Conservation (phyloP, 1,139 yeast species). For the Candida tropicalis region DNA sequence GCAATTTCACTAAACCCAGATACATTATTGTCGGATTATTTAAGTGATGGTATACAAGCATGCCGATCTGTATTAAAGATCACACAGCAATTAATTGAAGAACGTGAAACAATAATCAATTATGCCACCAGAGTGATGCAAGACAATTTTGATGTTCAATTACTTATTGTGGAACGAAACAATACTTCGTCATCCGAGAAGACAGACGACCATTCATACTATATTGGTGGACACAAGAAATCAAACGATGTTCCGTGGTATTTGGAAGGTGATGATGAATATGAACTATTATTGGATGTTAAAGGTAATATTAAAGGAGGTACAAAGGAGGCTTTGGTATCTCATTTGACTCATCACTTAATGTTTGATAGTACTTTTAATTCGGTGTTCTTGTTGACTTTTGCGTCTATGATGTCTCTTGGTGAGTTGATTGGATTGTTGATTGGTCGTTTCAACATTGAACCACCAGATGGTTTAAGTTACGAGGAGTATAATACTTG, state of each 20-base stretch:
- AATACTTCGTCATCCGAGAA: slow-evolving; percentile 50
- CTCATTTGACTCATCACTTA: slow-evolving; percentile 82
- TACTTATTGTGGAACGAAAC: slow-evolving; percentile 62
- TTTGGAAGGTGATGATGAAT: slow-evolving; percentile 76
- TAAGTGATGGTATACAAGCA: slow-evolving; percentile 48
- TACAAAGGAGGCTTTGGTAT: slow-evolving; percentile 75
- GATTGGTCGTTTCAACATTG: slow-evolving; percentile 66
- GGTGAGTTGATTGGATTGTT: slow-evolving; percentile 63
- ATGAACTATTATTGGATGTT: slow-evolving; percentile 68
- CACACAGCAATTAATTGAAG: slow-evolving; percentile 64
- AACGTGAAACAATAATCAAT: slow-evolving; percentile 67
- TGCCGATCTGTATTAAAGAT: slow-evolving; percentile 46
- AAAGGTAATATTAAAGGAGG: slow-evolving; percentile 86
- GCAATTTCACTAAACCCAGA: slow-evolving; percentile 54
- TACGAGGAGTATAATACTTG: slow-evolving; percentile 82
- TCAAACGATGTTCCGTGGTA: slow-evolving; percentile 70
- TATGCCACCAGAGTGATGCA: slow-evolving; percentile 80
- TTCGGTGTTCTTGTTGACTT: slow-evolving; percentile 71
- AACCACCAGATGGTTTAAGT: slow-evolving; percentile 87
- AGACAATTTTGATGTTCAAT: slow-evolving; percentile 65
- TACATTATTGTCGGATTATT: slow-evolving; percentile 44
- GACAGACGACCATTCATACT: slow-evolving; percentile 38
- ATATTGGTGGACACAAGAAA: slow-evolving; percentile 38
- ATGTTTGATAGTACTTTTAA: slow-evolving; percentile 69
- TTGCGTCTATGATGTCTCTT: slow-evolving; percentile 75